Evolutionary conservation across 2,329 filamentous ascomycete species (phyloP).

Genomic region (Blastomyces parvus): DNA sequence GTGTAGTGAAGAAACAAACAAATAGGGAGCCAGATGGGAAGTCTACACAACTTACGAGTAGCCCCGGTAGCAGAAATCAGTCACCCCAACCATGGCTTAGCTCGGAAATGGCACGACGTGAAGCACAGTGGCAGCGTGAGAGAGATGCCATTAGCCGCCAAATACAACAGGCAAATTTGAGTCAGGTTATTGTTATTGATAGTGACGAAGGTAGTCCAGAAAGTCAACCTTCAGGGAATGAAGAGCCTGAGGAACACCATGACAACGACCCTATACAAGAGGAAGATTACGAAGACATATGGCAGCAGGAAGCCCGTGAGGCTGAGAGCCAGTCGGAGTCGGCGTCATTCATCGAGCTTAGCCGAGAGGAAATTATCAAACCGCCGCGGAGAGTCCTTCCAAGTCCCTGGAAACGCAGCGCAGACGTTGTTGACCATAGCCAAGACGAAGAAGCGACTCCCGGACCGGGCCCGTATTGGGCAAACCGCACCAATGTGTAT

Average conservation of each 20-base stretch:
- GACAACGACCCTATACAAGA: conserved; percentile 15
- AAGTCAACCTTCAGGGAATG: conserved; percentile 9
- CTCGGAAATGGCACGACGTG: conserved; percentile 24
- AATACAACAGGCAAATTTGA: conserved; percentile 35
- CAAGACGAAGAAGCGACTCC: conserved; percentile 20
- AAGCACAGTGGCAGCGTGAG: conserved; percentile 38
- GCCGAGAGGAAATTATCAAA: conserved; percentile 18
- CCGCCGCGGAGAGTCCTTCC: conserved; percentile 20
- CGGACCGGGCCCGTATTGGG: conserved; percentile 23
- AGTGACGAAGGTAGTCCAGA: conserved; percentile 22
- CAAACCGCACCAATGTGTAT: conserved; percentile 21
- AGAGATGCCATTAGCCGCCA: conserved; percentile 37
- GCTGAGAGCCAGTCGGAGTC: conserved; percentile 26
- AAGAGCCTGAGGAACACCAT: conserved; percentile 11
- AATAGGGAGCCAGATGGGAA: not conserved
- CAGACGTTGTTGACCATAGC: conserved; percentile 19
- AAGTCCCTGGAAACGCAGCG: conserved; percentile 27
- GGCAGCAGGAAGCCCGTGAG: conserved; percentile 39
- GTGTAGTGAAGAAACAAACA: not conserved
- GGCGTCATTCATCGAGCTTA: conserved; percentile 16
- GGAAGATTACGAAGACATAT: conserved; percentile 39
- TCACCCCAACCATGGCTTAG: conserved; percentile 7
- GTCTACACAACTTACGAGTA: not conserved
- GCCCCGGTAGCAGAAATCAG: not conserved
- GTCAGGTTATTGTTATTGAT: conserved; percentile 37